Evolutionary conservation across 2,329 filamentous ascomycete species (phyloP).

Genomic region (Chrysoporthe puriensis): DNA sequence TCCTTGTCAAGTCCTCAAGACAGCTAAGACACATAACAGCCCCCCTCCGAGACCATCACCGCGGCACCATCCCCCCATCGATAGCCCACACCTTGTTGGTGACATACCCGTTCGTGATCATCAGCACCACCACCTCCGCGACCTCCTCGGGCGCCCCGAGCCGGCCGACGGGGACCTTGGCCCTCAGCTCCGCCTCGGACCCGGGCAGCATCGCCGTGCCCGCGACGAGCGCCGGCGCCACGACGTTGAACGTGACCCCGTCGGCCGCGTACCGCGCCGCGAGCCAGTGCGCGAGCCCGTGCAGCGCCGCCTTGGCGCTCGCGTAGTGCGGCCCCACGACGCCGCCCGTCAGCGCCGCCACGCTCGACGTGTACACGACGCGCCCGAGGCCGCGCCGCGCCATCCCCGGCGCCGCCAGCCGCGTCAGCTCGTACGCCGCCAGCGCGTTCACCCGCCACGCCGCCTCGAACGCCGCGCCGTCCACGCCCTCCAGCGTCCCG

Average conservation of each 20-base stretch:
- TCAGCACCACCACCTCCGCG: conserved; percentile 17
- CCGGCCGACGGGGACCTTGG: conserved; percentile 14
- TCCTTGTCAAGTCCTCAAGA: neutral
- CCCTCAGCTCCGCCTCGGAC: conserved; percentile 1
- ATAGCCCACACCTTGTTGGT: conserved; percentile 25
- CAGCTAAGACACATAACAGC: too few relatives aligned
- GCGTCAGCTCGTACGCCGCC: conserved; percentile 20
- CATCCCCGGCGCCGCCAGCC: conserved; percentile 18
- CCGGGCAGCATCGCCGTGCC: conserved; percentile 22
- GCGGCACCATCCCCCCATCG: conserved; percentile 21
- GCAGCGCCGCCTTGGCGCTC: conserved; percentile 22
- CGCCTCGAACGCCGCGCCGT: conserved; percentile 18
- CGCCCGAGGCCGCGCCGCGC: conserved; percentile 17
- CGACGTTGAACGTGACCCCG: conserved; percentile 24
- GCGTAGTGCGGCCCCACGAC: conserved; percentile 25
- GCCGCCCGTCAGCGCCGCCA: conserved; percentile 24
- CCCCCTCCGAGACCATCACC: neutral
- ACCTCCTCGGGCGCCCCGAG: conserved; percentile 22
- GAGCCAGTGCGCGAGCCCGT: conserved; percentile 19
- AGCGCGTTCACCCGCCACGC: conserved; percentile 25
- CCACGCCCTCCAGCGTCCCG: conserved; percentile 15
- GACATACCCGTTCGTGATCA: conserved; percentile 24
- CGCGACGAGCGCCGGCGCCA: conserved; percentile 24
- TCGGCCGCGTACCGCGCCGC: neutral
- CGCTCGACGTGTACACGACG: conserved; percentile 21